Percentiles rank a stretch among this genome's conserved stretches.
These are phyloP conservation scores for Metroxylon sagu DNA, from an alignment of 176 grass and related monocot genomes.

Conservation along the genomic window DNA sequence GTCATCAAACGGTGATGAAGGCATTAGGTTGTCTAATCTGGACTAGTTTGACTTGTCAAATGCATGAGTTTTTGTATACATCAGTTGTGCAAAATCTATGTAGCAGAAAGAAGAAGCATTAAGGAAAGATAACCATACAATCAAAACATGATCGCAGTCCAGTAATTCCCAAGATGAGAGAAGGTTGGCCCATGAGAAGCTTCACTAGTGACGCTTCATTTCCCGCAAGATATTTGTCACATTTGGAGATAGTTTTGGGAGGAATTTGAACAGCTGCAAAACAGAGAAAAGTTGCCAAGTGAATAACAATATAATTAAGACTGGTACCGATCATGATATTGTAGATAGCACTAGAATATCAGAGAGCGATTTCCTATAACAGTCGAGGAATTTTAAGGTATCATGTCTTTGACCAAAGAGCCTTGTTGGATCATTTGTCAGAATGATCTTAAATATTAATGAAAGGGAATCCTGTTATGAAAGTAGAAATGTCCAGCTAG, in stretches of 20 bases:
- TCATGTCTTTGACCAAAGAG: too few relatives aligned
- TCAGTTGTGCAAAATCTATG: conserved; percentile 24
- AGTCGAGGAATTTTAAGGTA: too few relatives aligned
- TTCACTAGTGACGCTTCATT: conserved; percentile 63
- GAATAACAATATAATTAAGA: conserved; percentile 6
- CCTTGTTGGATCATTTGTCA: too few relatives aligned
- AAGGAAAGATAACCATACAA: conserved; percentile 21
- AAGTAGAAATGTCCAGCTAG: too few relatives aligned
- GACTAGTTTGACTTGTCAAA: conserved; percentile 18
- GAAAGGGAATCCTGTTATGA: too few relatives aligned
- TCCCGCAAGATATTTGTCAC: conserved; percentile 65
- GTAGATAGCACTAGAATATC: too few relatives aligned
- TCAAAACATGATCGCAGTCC: conserved; percentile 9
- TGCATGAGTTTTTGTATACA: conserved; percentile 26
- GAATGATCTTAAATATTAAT: too few relatives aligned
- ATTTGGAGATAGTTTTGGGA: conserved; percentile 85
- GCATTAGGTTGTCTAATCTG: too few relatives aligned
- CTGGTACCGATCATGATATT: neutral
- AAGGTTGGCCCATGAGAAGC: conserved; percentile 15
- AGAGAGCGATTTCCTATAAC: too few relatives aligned
- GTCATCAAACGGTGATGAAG: too few relatives aligned
- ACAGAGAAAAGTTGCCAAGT: conserved; percentile 18
- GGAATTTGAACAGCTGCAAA: conserved; percentile 83
- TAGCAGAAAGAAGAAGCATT: neutral
- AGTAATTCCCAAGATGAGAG: conserved; percentile 12